These are phyloP conservation scores for Pyrenophora tritici-repentis DNA, from an alignment of 2,329 filamentous ascomycete genomes.

Conservation along the genomic window DNA sequence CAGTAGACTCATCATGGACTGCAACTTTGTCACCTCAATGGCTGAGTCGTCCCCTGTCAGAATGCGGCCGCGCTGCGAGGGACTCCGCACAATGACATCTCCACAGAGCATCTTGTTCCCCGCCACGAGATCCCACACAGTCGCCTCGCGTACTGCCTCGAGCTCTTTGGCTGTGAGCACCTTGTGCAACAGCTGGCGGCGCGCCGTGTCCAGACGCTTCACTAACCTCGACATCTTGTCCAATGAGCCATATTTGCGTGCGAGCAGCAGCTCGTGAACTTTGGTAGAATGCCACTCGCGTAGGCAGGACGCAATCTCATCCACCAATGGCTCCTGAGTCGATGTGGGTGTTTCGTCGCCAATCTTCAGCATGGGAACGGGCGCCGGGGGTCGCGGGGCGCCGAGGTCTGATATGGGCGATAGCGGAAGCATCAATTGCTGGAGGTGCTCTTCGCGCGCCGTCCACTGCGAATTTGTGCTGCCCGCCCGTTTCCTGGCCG, in stretches of 20 bases:
- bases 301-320: constrained; percentile 95
- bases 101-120: constrained; percentile 94
- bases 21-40: constrained; percentile 85
- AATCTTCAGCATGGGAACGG: constrained; percentile 96
- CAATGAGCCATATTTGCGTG: constrained; percentile 77
- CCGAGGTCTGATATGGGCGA: constrained; percentile 61
- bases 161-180: constrained; percentile 89
- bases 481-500: constrained; percentile 40
- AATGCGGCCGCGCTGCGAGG: constrained; percentile 78
- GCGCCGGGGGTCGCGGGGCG: constrained; percentile 79
- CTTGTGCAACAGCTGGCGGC: constrained; percentile 90
- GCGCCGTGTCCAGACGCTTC: constrained; percentile 78
- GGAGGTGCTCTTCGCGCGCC: constrained; percentile 47
- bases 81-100: constrained; percentile 93
- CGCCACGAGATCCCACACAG: constrained; percentile 91
- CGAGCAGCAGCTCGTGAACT: constrained; percentile 86
- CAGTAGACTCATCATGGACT: constrained; percentile 94
- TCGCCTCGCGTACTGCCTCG: constrained; percentile 78
- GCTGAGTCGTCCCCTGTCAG: constrained; percentile 92
- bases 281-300: constrained; percentile 99
- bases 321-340: constrained; percentile 84
- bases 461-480: constrained; percentile 47
- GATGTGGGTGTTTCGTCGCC: constrained; percentile 96
- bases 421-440: constrained; percentile 45
- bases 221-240: constrained; percentile 83